Conservation (phyloP, 306 rosid genomes). For the Vigna mungo region DNA sequence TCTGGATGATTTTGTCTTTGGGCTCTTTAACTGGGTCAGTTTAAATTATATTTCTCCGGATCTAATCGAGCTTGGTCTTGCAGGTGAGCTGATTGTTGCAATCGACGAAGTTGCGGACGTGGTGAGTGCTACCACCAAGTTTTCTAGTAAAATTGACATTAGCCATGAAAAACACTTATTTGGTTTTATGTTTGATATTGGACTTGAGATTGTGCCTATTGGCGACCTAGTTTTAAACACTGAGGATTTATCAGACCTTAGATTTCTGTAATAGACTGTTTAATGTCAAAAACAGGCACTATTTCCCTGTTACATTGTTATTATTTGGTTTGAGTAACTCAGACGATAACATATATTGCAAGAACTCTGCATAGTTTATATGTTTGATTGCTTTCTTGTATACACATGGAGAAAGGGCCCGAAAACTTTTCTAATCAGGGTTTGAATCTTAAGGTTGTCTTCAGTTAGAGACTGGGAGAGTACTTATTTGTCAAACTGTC, state of each 20-base stretch:
- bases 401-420: too few relatives aligned
- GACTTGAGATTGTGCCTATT: conserved; percentile 32
- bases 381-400: too few relatives aligned
- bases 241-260: conserved; percentile 42
- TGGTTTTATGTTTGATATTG: conserved; percentile 41
- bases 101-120: conserved; percentile 44
- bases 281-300: background rate
- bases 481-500: too few relatives aligned
- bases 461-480: too few relatives aligned
- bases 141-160: conserved; percentile 13
- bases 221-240: conserved; percentile 12
- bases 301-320: background rate
- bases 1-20: background rate
- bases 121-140: conserved; percentile 34
- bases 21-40: background rate
- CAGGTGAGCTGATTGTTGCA: conserved; percentile 62
- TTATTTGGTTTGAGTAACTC: background rate
- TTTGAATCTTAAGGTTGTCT: too few relatives aligned
- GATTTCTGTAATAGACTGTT: conserved; percentile 35
- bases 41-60: conserved; percentile 17
- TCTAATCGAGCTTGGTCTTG: conserved; percentile 38
- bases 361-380: background rate
- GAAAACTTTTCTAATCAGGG: too few relatives aligned
- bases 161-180: conserved; percentile 30
- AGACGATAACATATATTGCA: background rate